Evolutionary conservation across 2,329 filamentous ascomycete species (phyloP).

Genomic region (Trichophyton benhamiae): DNA sequence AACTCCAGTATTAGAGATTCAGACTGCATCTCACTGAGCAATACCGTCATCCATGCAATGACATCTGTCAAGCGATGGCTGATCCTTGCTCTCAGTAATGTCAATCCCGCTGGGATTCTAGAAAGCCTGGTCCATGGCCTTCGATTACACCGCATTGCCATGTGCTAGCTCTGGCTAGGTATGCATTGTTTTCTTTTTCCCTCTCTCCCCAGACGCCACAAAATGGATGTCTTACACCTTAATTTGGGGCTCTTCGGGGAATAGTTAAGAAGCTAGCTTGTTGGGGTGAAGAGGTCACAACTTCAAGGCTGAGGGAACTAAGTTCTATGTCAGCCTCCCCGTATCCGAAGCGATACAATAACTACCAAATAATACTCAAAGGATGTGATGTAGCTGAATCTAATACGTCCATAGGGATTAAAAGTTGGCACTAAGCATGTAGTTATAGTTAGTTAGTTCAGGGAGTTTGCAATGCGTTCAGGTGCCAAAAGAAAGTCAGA

Average conservation of each 20-base stretch:
- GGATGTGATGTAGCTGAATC: not conserved
- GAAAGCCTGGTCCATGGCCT: not conserved
- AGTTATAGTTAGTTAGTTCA: too few relatives aligned
- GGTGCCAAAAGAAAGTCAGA: too few relatives aligned
- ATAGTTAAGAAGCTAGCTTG: not conserved
- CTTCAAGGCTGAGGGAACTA: not conserved
- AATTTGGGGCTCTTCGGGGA: not conserved
- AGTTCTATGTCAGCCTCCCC: not conserved
- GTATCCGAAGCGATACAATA: not conserved
- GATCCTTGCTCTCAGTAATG: not conserved
- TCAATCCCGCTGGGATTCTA: not conserved
- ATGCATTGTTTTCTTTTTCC: not conserved
- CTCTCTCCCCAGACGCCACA: not conserved
- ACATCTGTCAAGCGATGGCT: not conserved
- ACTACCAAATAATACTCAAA: not conserved
- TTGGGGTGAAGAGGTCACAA: not conserved
- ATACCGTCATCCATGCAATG: not conserved
- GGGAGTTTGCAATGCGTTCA: too few relatives aligned
- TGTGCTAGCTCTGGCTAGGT: not conserved
- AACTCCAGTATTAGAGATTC: not conserved
- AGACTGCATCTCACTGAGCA: not conserved
- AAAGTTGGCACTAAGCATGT: too few relatives aligned
- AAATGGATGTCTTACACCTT: not conserved
- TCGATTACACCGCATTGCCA: not conserved
- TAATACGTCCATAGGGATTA: too few relatives aligned